Evolutionary conservation across 805 yeast genomes (phyloP), one percentile per base, ranked within the genome.

Genomic region (Citeromyces nyonsensis): DNA sequence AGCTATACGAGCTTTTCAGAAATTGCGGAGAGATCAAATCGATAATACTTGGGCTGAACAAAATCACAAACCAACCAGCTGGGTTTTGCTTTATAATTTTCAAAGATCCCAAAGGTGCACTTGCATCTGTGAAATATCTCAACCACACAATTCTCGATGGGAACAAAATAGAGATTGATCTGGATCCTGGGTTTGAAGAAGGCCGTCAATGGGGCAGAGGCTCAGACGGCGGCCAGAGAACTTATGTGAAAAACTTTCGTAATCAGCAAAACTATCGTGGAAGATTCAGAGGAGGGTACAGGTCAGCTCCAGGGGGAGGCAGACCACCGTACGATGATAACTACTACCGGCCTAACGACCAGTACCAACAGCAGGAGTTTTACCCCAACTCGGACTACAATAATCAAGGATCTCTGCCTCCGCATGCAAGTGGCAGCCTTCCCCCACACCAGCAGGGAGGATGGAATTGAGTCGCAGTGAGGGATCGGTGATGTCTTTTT

Each of bases 121-220:
- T 85, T 33, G 73, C 79, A 40, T 81, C 95, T 2, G 71, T 88
- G 48, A 81, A 84, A 50, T 88, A 73, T 46, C 57, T 91, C 32
- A 75, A 82, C 42, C 77, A 73, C 34, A 84, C 95, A 0, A 76
- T 75, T 44, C 66, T 91, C 33, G 95, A 88, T 47, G 94, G 86
- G 32, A 73, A 82, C 38, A 59, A 65, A 26, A 67, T 91, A 47
- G 77, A 79, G 26, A 82, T 88, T 32, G 98, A 91, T 56, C 61
- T 93, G 44, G 98, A 91, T 48, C 95, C 96, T 0, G 98, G 98
- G 0, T 91, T 88, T 50, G 73, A 69, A 39, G 96, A 88, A 44
- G 98, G 98, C 1, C 65, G 98, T 41, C 97, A 91, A 49, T 91
- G 75, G 48, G 98, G 98, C 13, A 67, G 98, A 45, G 97, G 97